Base-by-base conservation (phyloP, 495 filamentous ascomycete species). In the Tuber calosporum region DNA sequence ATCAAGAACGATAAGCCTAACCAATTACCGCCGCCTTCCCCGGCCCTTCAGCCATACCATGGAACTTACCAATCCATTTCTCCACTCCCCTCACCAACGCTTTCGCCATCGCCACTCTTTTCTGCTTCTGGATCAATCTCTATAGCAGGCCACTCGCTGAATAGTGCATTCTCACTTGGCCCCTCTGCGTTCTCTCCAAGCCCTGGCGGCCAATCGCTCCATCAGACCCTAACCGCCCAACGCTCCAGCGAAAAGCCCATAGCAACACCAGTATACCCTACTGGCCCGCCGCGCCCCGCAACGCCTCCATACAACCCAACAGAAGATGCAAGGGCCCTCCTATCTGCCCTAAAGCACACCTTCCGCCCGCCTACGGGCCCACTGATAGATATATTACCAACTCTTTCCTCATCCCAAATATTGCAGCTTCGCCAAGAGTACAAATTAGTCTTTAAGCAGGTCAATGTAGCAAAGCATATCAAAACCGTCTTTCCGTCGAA, bases 401-500 rank as follows among this genome's bases (percentile, higher is more conserved):
- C 87, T 9, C 85, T 98, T 69, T 90, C 90, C 13, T 90, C 93
- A 80, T 93, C 94, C 75, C 92, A 98, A 76, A 87, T 98, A 67
- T 85, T 96, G 78, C 87, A 91, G 71, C 86, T 99, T 38, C 89
- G 94, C 9, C 84, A 85, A 39, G 93, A 97, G 82, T 99, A 98
- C 85, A 97, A 97, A 82, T 88, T 88, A 48, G 88, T 93, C 58
- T 92, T 94, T 78, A 94, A 93, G 80, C 88, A 87, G 37, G 92
- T 99, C 78, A 98, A 97, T 83, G 87, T 99, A 69, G 92, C 95
- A 71, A 99, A 99, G 82, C 95, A 98, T 84, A 92, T 98, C 80
- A 94, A 95, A 69, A 89, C 88, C 66, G 86, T 91, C 13, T 88
- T 90, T 20, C 88, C 90, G 78, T 92, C 92, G 79, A 86, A 88